A percentile compares a stretch with the other conserved stretches of the same genome.
These are phyloP conservation scores for Komagataella pastoris DNA, from an alignment of 805 yeast genomes.

Conservation along the genomic window DNA sequence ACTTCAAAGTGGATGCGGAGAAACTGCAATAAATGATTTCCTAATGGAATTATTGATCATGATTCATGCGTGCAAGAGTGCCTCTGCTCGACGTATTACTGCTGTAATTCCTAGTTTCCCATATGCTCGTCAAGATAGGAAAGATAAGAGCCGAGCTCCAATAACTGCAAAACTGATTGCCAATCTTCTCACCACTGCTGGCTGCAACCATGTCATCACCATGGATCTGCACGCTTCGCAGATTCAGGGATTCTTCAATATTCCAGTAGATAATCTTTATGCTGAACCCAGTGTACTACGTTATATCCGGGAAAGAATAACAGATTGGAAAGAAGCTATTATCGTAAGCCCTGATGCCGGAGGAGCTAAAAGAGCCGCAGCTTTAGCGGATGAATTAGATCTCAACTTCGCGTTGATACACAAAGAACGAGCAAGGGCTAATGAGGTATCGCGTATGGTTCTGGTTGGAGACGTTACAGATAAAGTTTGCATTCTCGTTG, in stretches of 20 bases:
- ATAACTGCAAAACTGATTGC: conserved; percentile 93
- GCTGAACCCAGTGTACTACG: conserved; percentile 87
- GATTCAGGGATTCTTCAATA: conserved; percentile 91
- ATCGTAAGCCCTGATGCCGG: conserved; percentile 98
- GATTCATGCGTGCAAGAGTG: conserved; percentile 92
- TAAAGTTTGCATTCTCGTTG: conserved; percentile 76
- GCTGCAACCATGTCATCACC: conserved; percentile 90
- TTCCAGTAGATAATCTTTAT: conserved; percentile 90
- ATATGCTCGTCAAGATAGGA: conserved; percentile 94
- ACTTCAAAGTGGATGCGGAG: conserved; percentile 78
- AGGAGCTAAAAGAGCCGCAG: conserved; percentile 95
- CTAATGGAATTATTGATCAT: conserved; percentile 80
- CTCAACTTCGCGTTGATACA: conserved; percentile 91
- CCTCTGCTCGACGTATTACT: conserved; percentile 87
- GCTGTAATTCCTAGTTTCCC: conserved; percentile 95
- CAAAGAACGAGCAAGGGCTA: conserved; percentile 90
- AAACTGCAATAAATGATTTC: conserved; percentile 60
- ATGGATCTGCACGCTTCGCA: conserved; percentile 97
- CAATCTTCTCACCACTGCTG: conserved; percentile 82
- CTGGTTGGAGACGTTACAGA: conserved; percentile 87
- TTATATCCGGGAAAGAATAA: conserved; percentile 56
- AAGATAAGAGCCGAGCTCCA: conserved; percentile 93
- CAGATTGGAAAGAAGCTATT: conserved; percentile 41
- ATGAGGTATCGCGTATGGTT: conserved; percentile 91
- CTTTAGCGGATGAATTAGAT: conserved; percentile 84